Base-by-base conservation (phyloP, 768 basidiomycete genomes). In the Auriculariales sp. region DNA sequence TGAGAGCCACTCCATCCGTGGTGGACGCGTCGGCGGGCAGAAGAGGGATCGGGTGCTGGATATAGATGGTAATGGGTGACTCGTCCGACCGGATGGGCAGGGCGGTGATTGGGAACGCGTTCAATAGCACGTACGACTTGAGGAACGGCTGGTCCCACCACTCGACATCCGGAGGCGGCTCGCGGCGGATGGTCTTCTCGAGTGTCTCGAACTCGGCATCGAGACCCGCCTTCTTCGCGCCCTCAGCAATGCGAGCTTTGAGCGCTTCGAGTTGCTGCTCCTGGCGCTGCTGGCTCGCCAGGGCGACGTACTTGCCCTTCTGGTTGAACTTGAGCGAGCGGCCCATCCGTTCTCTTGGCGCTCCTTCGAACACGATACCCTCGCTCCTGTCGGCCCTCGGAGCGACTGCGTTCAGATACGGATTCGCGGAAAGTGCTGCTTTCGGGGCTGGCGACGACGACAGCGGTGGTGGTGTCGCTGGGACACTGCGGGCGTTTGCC, bases 1-100 rank as follows among this genome's bases (percentile, higher is more conserved):
- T 89, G 49, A 86, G 61, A n/a, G 71, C 72, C 3, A 74, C 71
- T 60, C 83, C 79, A 61, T 78, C 81, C 69, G 90, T 90, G 54
- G 39, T 44, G 9, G 39, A 19, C 19, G 94, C 92, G 17, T 77
- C 79, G 10, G 89, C 89, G 3, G 85, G 86, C 44, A 90, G 90
- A 50, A 99, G 92, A 9, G 89, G 89, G 53, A 99, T 97, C 11
- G 95, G 95, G 61, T 98, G 94, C 62, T 98, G 95, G 46, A 98
- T 79, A 58, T 93, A 92, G 32, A 87, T 74, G 15, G 85, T 88
- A 52, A 98, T 83, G 0, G 88, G 85, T 3, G 86, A 85, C 56
- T 81, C 68, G 4, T 64, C 60, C 12, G 71, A 79, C 17, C 77
- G 73, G 55, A 89, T 84, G 48, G 78, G 81, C 48, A 89, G 66